A percentile compares a stretch with the other conserved stretches of the same genome.
These are phyloP conservation scores for Wakefieldia striispora DNA, from an alignment of 768 basidiomycete species.

Conservation along the genomic window DNA sequence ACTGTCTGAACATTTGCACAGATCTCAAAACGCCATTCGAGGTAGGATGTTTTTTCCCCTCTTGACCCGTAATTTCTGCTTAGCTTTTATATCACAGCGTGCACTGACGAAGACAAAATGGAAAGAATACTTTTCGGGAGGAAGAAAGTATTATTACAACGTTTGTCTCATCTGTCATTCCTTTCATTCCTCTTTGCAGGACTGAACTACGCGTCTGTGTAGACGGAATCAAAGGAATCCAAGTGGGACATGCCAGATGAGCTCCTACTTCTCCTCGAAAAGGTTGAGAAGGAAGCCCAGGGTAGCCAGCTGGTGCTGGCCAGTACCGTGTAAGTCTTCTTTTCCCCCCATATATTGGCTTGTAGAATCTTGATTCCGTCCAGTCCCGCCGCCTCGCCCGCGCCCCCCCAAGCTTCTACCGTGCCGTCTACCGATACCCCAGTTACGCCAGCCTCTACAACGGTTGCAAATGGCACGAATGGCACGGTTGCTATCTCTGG, in stretches of 20 bases:
- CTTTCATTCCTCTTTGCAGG: neutral
- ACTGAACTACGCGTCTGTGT: slow-evolving; percentile 7
- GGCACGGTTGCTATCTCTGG: slow-evolving; percentile 45
- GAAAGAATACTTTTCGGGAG: slow-evolving; percentile 95
- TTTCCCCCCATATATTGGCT: neutral
- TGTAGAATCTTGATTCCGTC: slow-evolving; percentile 6
- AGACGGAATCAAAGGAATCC: slow-evolving; percentile 88
- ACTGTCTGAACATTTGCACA: slow-evolving; percentile 27
- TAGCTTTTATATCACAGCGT: slow-evolving; percentile 45
- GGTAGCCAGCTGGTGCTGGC: slow-evolving; percentile 37
- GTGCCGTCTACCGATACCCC: slow-evolving; percentile 47
- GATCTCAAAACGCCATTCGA: slow-evolving; percentile 93
- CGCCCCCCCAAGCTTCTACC: slow-evolving; percentile 38
- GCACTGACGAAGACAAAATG: slow-evolving; percentile 89
- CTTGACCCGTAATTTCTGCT: neutral
- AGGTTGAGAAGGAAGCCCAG: slow-evolving; percentile 74
- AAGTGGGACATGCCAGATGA: slow-evolving; percentile 99
- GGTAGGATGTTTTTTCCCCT: slow-evolving; percentile 44
- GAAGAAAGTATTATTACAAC: slow-evolving; percentile 89
- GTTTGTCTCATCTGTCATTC: slow-evolving; percentile 38
- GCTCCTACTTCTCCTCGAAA: slow-evolving; percentile 77
- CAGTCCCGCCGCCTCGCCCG: slow-evolving; percentile 38
- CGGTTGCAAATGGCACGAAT: slow-evolving; percentile 47
- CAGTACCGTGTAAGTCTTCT: slow-evolving; percentile 20
- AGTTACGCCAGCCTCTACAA: slow-evolving; percentile 35